These are phyloP conservation scores for Claviceps arundinis DNA, from an alignment of 2,329 filamentous ascomycete species.

Conservation along the genomic window DNA sequence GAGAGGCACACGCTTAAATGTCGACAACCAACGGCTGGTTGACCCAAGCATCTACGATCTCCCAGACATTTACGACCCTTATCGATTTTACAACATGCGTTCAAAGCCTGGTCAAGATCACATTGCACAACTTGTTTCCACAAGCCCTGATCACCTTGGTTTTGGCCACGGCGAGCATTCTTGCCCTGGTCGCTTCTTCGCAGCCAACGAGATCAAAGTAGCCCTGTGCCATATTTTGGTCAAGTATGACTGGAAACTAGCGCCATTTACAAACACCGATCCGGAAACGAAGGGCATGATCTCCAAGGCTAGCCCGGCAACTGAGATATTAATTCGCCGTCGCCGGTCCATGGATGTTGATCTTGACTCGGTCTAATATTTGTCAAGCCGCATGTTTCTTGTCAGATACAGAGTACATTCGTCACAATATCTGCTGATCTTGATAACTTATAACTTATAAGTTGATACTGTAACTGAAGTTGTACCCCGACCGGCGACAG, in stretches of 20 bases:
- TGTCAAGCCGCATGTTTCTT: too few species aligned
- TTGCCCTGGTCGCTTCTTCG: constrained; percentile 28
- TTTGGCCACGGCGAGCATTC: constrained; percentile 26
- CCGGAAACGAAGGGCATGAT: background rate
- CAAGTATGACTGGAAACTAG: background rate
- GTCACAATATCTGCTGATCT: too few species aligned
- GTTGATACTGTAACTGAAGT: too few species aligned
- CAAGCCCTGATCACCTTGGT: constrained; percentile 13
- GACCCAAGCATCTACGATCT: constrained; percentile 9
- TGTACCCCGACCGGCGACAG: too few species aligned
- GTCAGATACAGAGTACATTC: too few species aligned
- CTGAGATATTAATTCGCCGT: background rate
- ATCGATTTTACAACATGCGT: constrained; percentile 10
- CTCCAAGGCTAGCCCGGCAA: background rate
- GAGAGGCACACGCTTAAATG: constrained; percentile 10
- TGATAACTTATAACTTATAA: too few species aligned
- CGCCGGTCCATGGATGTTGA: background rate
- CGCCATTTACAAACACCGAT: background rate
- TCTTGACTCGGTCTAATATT: background rate
- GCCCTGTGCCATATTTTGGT: background rate
- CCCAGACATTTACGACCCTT: constrained; percentile 10
- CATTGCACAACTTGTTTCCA: constrained; percentile 17
- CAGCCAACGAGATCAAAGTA: constrained; percentile 21
- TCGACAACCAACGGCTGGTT: constrained; percentile 9
- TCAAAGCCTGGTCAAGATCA: constrained; percentile 1